phyloP scores from a whole-genome alignment of 345 rosid genomes.

The Turritis glabra region DNA sequence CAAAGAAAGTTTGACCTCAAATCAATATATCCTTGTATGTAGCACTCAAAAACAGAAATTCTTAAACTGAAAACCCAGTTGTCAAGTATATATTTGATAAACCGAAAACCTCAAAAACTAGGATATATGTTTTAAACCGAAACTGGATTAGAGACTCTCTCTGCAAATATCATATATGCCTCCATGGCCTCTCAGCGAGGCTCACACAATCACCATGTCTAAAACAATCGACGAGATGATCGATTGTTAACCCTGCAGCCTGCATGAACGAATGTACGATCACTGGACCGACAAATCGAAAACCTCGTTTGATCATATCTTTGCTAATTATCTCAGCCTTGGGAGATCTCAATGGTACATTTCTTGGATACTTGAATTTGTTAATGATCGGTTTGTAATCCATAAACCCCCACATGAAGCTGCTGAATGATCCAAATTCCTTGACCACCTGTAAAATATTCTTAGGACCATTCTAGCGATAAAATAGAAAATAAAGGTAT shows the following conservation, averaged over 20 bases:
- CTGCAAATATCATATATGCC: conserved; percentile 54
- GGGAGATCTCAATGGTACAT: conserved; percentile 76
- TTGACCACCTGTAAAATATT: conserved; percentile 50
- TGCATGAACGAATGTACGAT: conserved; percentile 93
- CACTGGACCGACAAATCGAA: conserved; percentile 91
- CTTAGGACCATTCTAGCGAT: not conserved
- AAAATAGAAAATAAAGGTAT: not conserved
- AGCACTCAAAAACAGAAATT: not conserved
- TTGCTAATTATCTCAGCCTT: conserved; percentile 87
- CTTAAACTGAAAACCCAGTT: not conserved
- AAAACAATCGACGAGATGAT: conserved; percentile 85
- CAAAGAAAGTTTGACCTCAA: not conserved
- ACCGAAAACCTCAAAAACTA: not conserved
- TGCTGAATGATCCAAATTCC: conserved; percentile 86
- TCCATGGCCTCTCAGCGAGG: conserved; percentile 91
- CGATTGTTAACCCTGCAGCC: conserved; percentile 87
- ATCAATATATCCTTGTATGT: not conserved
- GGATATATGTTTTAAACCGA: not conserved
- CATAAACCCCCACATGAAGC: conserved; percentile 85
- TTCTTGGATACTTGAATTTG: conserved; percentile 71
- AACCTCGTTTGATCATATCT: conserved; percentile 79
- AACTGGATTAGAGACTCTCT: not conserved
- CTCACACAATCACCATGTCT: conserved; percentile 74
- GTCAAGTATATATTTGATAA: not conserved
- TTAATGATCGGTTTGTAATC: conserved; percentile 75